Evolutionary conservation across 2,329 filamentous ascomycete genomes (phyloP), one percentile per base, ranked within the genome.

Genomic region (Pseudovirgaria hyperparasitica): DNA sequence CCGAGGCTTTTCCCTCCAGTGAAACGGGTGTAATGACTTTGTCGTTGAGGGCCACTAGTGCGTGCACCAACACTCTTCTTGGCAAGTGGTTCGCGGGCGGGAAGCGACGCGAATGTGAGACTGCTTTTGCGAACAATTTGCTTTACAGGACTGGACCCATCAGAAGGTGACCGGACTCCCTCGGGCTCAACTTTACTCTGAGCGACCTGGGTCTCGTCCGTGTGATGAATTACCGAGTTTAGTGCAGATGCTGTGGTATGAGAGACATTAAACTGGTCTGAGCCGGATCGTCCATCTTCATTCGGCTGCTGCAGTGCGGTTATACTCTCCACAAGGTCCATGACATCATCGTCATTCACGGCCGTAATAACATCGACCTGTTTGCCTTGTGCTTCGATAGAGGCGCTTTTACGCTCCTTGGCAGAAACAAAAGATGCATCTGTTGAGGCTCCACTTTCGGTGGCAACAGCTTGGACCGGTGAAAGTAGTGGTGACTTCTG

Each of bases 41-140:
- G 73, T 81, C 33, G 82, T 67, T 13, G 82, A 86, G 27, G 71
- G n/a, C n/a, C n/a, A n/a, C n/a, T n/a, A n/a, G n/a, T 58, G 26
- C 82, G 67, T 12, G 69, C 66, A 23, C 67, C 85, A 44, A 85
- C 72, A 49, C 80, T 92, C 57, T 86, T 87, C 51, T 92, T 92
- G 10, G 71, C 72, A 17, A 75, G 73, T 19, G 87, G 87, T 45
- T 96, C 87, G 34, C 90, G 72, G 3, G 87, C 86, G 16, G 90
- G 90, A 9, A 98, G 64, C 11, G 90, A 84, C 19, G 90, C 84
- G 57, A 98, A 96, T 32, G 81, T 92, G 33, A 98, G 67, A 50
- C 87, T 96, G 55, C 86, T 93, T 63, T 96, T 96, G 33, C 87
- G 76, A 39, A 92, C 70, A 16, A 82, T 63, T 2, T 79, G 78